Conservation (phyloP, 2,329 filamentous ascomycete species). For the Colletotrichum paranaense region DNA sequence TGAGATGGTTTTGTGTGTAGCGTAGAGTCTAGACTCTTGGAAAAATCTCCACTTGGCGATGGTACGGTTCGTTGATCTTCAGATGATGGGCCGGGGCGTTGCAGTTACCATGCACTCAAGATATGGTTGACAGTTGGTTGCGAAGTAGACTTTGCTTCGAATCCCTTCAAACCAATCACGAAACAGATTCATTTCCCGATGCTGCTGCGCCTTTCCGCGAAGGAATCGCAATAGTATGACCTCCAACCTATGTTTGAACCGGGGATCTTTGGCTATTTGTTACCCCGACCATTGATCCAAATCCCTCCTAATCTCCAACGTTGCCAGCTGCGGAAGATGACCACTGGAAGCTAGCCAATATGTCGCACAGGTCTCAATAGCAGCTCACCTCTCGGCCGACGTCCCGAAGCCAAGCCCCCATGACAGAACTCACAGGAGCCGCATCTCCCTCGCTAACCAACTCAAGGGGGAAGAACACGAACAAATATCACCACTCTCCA, state of each 20-base stretch:
- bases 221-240: too few relatives aligned
- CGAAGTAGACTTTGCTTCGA: background rate
- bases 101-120: background rate
- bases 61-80: background rate
- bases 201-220: too few relatives aligned
- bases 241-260: background rate
- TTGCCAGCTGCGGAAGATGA: background rate
- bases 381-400: background rate
- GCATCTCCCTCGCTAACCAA: background rate
- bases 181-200: background rate
- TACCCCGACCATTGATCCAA: too few relatives aligned
- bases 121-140: background rate
- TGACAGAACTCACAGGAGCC: background rate
- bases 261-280: background rate
- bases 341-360: conserved; percentile 1
- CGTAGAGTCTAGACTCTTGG: background rate
- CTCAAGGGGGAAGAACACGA: background rate
- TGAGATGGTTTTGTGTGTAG: background rate
- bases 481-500: background rate
- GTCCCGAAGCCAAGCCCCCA: background rate
- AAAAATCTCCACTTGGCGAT: background rate
- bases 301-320: background rate
- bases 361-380: conserved; percentile 26
- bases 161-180: rapidly evolving
- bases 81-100: conserved; percentile 1